Evolutionary conservation across 768 basidiomycete genomes (phyloP).

Genomic region (Boletus sp.): DNA sequence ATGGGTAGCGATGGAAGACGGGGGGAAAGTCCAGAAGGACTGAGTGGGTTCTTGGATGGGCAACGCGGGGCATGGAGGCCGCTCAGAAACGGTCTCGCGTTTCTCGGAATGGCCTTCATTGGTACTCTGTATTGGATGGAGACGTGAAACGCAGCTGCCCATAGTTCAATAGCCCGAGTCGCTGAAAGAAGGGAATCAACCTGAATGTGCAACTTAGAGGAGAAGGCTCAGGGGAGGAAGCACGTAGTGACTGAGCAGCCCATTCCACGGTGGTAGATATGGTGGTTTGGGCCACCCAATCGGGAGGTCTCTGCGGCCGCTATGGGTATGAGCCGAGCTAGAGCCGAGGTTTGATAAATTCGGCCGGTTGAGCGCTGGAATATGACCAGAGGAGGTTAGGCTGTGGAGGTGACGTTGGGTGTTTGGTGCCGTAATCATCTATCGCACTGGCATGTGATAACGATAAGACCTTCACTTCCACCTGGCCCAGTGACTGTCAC

Average conservation of each 20-base stretch:
- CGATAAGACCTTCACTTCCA: not conserved
- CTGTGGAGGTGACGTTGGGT: not conserved
- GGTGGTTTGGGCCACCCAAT: conserved; percentile 8
- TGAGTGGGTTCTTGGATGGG: conserved; percentile 53
- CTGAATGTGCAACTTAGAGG: not conserved
- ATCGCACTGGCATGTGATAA: conserved; percentile 16
- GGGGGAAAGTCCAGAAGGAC: conserved; percentile 66
- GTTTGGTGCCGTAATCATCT: conserved; percentile 15
- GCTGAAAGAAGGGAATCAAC: conserved; percentile 1
- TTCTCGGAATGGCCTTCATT: conserved; percentile 4
- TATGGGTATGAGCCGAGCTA: not conserved
- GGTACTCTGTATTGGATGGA: conserved; percentile 1
- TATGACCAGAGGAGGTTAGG: not conserved
- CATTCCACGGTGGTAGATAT: conserved; percentile 19
- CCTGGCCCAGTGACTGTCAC: not conserved
- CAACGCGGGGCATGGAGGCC: conserved; percentile 35
- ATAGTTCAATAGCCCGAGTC: conserved; percentile 10
- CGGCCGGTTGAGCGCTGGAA: not conserved
- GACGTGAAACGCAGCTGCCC: conserved; percentile 27
- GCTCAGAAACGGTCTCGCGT: not conserved
- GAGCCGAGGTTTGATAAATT: not conserved
- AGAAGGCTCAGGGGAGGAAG: conserved; percentile 1
- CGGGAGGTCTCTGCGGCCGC: conserved; percentile 1
- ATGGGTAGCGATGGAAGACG: conserved; percentile 42
- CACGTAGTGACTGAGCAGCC: not conserved